Percentiles rank a stretch among this genome's conserved stretches.
These are phyloP conservation scores for Metschnikowia sp. DNA, from an alignment of 805 yeast genomes.

Conservation along the genomic window DNA sequence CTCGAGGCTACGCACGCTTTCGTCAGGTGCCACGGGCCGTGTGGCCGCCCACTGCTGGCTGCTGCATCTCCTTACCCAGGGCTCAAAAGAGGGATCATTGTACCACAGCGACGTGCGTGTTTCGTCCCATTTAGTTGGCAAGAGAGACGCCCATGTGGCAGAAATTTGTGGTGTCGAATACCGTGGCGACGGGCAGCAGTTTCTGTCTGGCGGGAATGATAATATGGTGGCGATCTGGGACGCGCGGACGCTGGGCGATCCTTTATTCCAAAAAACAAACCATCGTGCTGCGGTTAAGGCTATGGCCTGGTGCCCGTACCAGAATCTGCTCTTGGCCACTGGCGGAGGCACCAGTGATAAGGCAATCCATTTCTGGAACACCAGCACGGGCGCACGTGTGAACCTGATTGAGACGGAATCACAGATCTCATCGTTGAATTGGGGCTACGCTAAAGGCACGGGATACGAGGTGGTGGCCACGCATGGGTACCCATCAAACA, in stretches of 20 bases:
- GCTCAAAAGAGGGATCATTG: conserved; percentile 80
- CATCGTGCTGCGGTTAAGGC: conserved; percentile 97
- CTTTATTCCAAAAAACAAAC: conserved; percentile 69
- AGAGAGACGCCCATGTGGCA: conserved; percentile 61
- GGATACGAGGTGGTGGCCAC: conserved; percentile 86
- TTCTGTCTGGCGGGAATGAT: conserved; percentile 94
- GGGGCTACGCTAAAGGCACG: conserved; percentile 79
- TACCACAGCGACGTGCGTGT: conserved; percentile 88
- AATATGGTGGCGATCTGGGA: conserved; percentile 94
- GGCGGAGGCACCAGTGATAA: conserved; percentile 96
- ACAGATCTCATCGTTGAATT: conserved; percentile 87
- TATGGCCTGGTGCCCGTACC: conserved; percentile 90
- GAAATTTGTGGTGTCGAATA: conserved; percentile 93
- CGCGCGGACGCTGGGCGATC: conserved; percentile 41
- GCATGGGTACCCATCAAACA: conserved; percentile 89
- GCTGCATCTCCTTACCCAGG: conserved; percentile 77
- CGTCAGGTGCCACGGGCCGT: conserved; percentile 58
- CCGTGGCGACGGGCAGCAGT: conserved; percentile 76
- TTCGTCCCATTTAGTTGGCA: conserved; percentile 68
- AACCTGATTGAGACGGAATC: conserved; percentile 89
- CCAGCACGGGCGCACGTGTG: conserved; percentile 82
- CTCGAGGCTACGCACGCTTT: conserved; percentile 74
- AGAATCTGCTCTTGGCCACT: conserved; percentile 77
- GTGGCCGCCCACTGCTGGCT: conserved; percentile 86
- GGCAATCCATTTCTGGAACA: conserved; percentile 88